Evolutionary conservation across 768 basidiomycete genomes (phyloP), one percentile per base, ranked within the genome.

Genomic region (Leccinum disarticulatum): DNA sequence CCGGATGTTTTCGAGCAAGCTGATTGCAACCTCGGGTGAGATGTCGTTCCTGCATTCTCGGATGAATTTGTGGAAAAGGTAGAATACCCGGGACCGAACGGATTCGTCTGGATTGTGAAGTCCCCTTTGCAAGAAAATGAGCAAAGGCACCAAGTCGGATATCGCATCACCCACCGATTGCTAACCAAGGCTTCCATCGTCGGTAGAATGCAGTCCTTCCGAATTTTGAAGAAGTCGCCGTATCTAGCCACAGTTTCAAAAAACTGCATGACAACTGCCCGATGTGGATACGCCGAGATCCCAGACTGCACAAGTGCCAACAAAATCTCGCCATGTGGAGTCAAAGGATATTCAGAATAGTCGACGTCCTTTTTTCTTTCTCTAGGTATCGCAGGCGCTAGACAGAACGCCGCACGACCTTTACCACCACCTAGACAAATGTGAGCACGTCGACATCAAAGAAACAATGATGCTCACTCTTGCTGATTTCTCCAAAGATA

Each of bases 241-340:
- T 98, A 99, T 52, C 97, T 85, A n/a, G 91, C 84, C 11, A 83
- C 83, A 5, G 91, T 90, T 75, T 99, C 97, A 64, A 98, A 98
- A 73, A 92, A 95, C 69, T 96, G 94, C 74, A 95, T 80, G 8
- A 84, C 80, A 19, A 98, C 95, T 13, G 87, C 81, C 31, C 87
- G 86, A 74, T 95, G 90, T 6, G 93, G 94, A 75, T 88, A 95
- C 4, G 82, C 79, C 14, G 87, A 86, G 56, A 98, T 86, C 35
- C 90, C 87, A 25, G 92, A 91, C 66, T 90, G 84, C 46, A 97
- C 85, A 52, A 97, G 85, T 2, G 90, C 84, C 61, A 88, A 80
- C 47, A 99, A 77, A 80, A 98, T 87, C 72, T 97, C 90, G 50
- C 97, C 97, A 61, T 94, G 93, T 2, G 85, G 81, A 1, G 95